Base-by-base conservation (phyloP, 2,329 filamentous ascomycete genomes). In the Venturia carpophila region DNA sequence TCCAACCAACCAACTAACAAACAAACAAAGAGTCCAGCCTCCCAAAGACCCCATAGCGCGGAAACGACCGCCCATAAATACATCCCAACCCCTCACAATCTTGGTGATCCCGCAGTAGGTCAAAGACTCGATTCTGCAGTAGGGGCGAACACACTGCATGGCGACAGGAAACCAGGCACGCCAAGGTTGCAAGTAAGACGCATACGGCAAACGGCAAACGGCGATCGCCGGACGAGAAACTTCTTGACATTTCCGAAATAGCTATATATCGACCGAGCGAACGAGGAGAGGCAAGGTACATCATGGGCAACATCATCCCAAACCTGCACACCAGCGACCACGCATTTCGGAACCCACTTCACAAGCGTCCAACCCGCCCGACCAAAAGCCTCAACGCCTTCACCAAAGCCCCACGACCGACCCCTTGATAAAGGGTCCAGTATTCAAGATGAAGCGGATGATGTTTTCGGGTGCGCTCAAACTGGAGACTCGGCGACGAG, bases 361-460 rank as follows among this genome's bases (percentile, higher is more conserved):
- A n/a, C 45, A 10, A 5, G 45, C 45, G 45, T 27, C 47, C 47
- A 15, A 52, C 47, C 21, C 24, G 21, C 47, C 47, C 15, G 52
- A 10, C 27, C 49, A 37, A 4, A 34, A 58, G 27, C 15, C 52
- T 37, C 4, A 37, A 37, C 19, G 27, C 52, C 52, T 27, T 11
- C 6, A n/a, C n/a, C n/a, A n/a, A n/a, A n/a, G n/a, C n/a, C n/a
- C n/a, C 42, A 17, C 42, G 10, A 24, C 49, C 49, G 4, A 56
- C 1, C n/a, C 5, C 52, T 7, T 13, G 30, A 21, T 19, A 21
- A 1, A 9, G 30, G 10, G 52, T n/a, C 30, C 30, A 34, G 17
- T 58, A n/a, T 37, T 58, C 52, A 58, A 58, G 52, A 58, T 21
- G n/a, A 58, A 37, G 52, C 27, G 37, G 52, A 37, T 58, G 3